These are phyloP conservation scores for Blepharisma stoltei DNA, from an alignment of 73 alveolate species.

Conservation along the genomic window DNA sequence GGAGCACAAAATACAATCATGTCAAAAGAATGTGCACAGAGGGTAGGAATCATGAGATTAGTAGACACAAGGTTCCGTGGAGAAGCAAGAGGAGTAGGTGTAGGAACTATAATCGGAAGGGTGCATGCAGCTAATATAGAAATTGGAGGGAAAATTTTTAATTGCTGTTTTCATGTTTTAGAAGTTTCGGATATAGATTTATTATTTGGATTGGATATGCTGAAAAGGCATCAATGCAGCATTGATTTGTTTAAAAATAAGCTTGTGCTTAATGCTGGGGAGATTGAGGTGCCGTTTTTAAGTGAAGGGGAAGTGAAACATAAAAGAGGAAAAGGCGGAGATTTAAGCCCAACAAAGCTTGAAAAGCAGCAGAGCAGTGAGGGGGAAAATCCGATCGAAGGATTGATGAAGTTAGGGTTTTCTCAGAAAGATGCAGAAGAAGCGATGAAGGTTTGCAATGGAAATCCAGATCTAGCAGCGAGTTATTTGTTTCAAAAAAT, in stretches of 20 bases:
- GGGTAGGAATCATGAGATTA: slow-evolving; percentile 65
- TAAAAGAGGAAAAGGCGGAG: slow-evolving; percentile 34
- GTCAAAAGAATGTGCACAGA: slow-evolving; percentile 58
- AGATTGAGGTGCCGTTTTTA: slow-evolving; percentile 71
- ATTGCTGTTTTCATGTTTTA: slow-evolving; percentile 67
- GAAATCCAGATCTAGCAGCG: slow-evolving; percentile 4
- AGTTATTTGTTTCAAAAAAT: not conserved
- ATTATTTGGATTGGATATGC: slow-evolving; percentile 82
- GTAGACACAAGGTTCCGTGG: slow-evolving; percentile 80
- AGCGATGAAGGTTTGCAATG: slow-evolving; percentile 35
- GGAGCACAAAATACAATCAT: slow-evolving; percentile 90
- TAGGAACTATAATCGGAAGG: slow-evolving; percentile 70
- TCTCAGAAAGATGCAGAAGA: slow-evolving; percentile 33
- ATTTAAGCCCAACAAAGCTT: slow-evolving; percentile 46
- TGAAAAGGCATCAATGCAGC: slow-evolving; percentile 81
- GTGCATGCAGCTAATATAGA: slow-evolving; percentile 86
- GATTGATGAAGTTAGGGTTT: slow-evolving; percentile 40
- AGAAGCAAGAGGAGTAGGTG: slow-evolving; percentile 84
- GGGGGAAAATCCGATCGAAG: slow-evolving; percentile 33
- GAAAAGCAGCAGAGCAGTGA: slow-evolving; percentile 35
- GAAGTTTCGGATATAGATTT: slow-evolving; percentile 77
- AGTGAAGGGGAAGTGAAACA: slow-evolving; percentile 70
- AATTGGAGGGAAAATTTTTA: slow-evolving; percentile 61
- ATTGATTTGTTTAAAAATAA: slow-evolving; percentile 67
- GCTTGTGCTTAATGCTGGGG: slow-evolving; percentile 70